Base-by-base conservation (phyloP, 345 rosid genomes). In the Limnanthes douglasii region DNA sequence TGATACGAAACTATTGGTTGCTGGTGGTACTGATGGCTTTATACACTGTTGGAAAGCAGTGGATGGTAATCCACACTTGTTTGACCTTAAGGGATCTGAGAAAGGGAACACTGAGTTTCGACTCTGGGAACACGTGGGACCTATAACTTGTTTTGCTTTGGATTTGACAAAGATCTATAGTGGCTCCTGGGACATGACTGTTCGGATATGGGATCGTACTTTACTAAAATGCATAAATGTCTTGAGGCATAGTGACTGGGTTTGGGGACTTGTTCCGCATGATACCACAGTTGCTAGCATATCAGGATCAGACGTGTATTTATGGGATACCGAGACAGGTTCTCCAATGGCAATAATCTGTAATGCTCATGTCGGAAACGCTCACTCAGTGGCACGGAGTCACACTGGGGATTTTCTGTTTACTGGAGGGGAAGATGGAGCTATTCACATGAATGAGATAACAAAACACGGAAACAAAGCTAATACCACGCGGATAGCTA, bases 141-240 rank as follows among this genome's bases (percentile, higher is more conserved):
- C 97, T 8, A 54, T 88, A 48, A 82, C 90, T 17, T 83, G 65
- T 37, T 75, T 88, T 46, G 83, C 83, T 14, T 39, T 88, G 68
- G 95, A 88, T 45, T 53, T 51, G 25, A 49, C 44, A 8, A 67
- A 58, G 59, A 69, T 88, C 42, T 83, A 59, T 32, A 88, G 95
- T 18, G 86, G 95, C 37, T 83, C 97, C 2, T 88, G 95, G 97
- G 97, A 88, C 57, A 75, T 78, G 97, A 62, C 95, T 22, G 83
- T 83, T 46, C 72, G 95, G 26, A 37, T 88, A 23, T 83, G 97
- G 97, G 80, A 83, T 46, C 80, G 90, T 6, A 39, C 76, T 11
- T 75, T 73, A 1, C 44, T 78, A 51, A 71, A 71, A 37, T 88
- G 93, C 58, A 28, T 52, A 25, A 67, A 64, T 50, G 60, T 73